Evolutionary conservation across 2,329 filamentous ascomycete genomes (phyloP).

Genomic region (Myrmaecium sp.): DNA sequence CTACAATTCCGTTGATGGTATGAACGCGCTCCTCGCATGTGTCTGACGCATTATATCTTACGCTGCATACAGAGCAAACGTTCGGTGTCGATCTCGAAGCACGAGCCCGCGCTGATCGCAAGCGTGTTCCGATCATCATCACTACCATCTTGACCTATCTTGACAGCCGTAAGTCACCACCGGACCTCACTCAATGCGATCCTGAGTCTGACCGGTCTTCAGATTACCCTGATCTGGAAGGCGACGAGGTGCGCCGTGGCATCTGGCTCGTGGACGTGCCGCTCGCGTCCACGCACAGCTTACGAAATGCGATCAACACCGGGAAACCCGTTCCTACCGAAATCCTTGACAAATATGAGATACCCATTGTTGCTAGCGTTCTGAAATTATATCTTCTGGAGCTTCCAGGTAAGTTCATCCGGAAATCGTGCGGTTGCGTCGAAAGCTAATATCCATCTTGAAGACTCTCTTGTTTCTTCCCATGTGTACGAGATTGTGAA

Average conservation of each 20-base stretch:
- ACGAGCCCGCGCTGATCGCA: constrained; percentile 79
- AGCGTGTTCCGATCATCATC: constrained; percentile 82
- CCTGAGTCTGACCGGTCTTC: constrained; percentile 1
- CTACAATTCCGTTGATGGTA: constrained; percentile 83
- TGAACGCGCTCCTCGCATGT: constrained; percentile 4
- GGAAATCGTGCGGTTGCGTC: not conserved
- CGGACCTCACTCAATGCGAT: not conserved
- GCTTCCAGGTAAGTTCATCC: constrained; percentile 54
- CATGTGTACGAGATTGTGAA: constrained; percentile 98
- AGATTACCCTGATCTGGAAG: constrained; percentile 91
- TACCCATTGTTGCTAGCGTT: constrained; percentile 82
- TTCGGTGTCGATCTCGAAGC: constrained; percentile 98
- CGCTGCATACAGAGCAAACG: constrained; percentile 83
- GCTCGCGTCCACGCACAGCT: constrained; percentile 64
- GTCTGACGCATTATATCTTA: not conserved
- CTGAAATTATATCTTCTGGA: constrained; percentile 91
- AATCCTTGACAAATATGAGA: constrained; percentile 71
- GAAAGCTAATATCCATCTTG: constrained; percentile 2
- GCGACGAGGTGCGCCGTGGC: constrained; percentile 76
- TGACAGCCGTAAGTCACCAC: constrained; percentile 47
- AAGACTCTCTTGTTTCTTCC: constrained; percentile 93
- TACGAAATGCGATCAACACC: constrained; percentile 71
- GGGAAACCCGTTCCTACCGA: constrained; percentile 65
- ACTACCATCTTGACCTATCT: constrained; percentile 89
- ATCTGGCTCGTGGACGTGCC: constrained; percentile 95